A percentile compares a stretch with the other conserved stretches of the same genome.
Conservation (phyloP, 2,329 filamentous ascomycete species). For the Alternaria brassicicola region DNA sequence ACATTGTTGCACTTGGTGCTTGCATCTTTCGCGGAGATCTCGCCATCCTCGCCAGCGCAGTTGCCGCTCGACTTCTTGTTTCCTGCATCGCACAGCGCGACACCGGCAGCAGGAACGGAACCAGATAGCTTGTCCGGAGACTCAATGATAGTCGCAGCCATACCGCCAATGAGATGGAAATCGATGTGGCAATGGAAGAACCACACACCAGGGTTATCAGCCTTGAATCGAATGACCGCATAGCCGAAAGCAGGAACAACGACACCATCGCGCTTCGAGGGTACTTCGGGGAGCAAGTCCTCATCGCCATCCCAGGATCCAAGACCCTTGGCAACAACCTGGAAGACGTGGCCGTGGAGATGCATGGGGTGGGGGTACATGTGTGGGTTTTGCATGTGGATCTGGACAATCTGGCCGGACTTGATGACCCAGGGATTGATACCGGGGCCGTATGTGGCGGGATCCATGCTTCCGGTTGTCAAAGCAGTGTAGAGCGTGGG, state of each 20-base stretch:
- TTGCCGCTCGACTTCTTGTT: slow-evolving; percentile 25
- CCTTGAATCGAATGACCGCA: slow-evolving; percentile 59
- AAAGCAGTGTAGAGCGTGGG: slow-evolving; percentile 79
- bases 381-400: slow-evolving; percentile 44
- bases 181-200: slow-evolving; percentile 45
- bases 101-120: slow-evolving; percentile 17
- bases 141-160: slow-evolving; percentile 37
- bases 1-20: slow-evolving; percentile 36
- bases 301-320: slow-evolving; percentile 33
- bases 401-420: slow-evolving; percentile 47
- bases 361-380: slow-evolving; percentile 46
- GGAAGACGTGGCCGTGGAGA: slow-evolving; percentile 61
- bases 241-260: slow-evolving; percentile 35
- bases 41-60: slow-evolving; percentile 23
- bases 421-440: slow-evolving; percentile 43
- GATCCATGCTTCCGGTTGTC: slow-evolving; percentile 58
- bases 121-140: slow-evolving; percentile 29
- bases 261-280: slow-evolving; percentile 37
- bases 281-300: slow-evolving; percentile 20
- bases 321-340: slow-evolving; percentile 53
- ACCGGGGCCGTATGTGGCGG: slow-evolving; percentile 36
- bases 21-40: slow-evolving; percentile 24
- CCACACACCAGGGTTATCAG: slow-evolving; percentile 58
- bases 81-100: slow-evolving; percentile 18
- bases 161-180: slow-evolving; percentile 39